Conservation (phyloP, 306 rosid species). For the Vigna hirtella region DNA sequence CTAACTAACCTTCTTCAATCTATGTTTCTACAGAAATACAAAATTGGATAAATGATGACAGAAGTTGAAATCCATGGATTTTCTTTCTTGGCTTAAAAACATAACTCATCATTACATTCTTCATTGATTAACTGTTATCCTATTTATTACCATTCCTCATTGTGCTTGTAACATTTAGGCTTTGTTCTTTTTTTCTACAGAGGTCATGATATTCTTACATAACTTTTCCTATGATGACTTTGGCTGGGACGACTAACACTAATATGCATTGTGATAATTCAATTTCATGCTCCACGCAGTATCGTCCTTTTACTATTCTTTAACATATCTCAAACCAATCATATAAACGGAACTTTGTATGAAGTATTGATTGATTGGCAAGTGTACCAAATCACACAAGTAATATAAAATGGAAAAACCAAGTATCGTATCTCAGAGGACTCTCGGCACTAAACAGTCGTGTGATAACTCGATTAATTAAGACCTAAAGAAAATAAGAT, state of each 20-base stretch:
- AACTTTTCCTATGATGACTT: constrained; percentile 28
- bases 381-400: too few relatives aligned
- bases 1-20: neutral
- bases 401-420: too few relatives aligned
- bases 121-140: neutral
- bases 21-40: too few relatives aligned
- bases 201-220: constrained; percentile 15
- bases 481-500: too few relatives aligned
- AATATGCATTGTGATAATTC: constrained; percentile 22
- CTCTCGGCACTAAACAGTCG: too few relatives aligned
- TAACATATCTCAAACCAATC: too few relatives aligned
- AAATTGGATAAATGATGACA: too few relatives aligned
- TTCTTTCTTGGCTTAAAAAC: constrained; percentile 17
- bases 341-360: too few relatives aligned
- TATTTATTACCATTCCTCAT: too few relatives aligned
- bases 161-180: constrained; percentile 8
- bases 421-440: too few relatives aligned
- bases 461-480: too few relatives aligned
- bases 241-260: constrained; percentile 17
- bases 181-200: constrained; percentile 11
- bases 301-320: constrained; percentile 7
- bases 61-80: neutral
- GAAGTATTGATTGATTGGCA: too few relatives aligned
- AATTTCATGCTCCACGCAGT: constrained; percentile 9
- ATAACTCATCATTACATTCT: constrained; percentile 24